Percentiles rank a stretch among this genome's conserved stretches.
These are phyloP conservation scores for Closterium sp. DNA, from an alignment of 139 green algal species.

Conservation along the genomic window DNA sequence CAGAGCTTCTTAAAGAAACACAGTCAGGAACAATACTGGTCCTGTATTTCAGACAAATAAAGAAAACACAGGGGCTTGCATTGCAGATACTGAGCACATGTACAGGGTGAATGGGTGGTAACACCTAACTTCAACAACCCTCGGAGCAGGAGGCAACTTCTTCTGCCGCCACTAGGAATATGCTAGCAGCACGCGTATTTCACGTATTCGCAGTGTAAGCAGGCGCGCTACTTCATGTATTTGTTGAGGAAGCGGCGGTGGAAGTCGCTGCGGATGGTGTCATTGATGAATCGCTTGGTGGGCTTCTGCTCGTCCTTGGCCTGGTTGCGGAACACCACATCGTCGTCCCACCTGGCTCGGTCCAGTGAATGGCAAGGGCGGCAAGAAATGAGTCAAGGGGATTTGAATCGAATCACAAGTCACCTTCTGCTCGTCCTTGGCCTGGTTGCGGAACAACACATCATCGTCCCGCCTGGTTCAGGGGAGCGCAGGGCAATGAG, in stretches of 20 bases:
- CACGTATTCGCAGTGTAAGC: too few species aligned
- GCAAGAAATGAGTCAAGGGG: constrained; percentile 8
- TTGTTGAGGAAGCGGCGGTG: constrained; percentile 88
- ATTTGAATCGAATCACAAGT: constrained; percentile 87
- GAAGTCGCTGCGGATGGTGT: constrained; percentile 97
- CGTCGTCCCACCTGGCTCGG: constrained; percentile 84
- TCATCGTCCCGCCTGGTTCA: constrained; percentile 90
- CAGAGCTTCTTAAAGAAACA: too few species aligned
- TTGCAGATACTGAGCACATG: background rate
- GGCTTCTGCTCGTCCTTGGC: constrained; percentile 83
- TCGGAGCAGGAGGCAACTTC: too few species aligned
- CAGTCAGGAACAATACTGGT: too few species aligned
- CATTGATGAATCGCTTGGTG: constrained; percentile 95
- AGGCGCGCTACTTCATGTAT: constrained; percentile 77
- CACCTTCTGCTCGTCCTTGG: constrained; percentile 85
- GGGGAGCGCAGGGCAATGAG: background rate
- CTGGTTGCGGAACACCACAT: constrained; percentile 97
- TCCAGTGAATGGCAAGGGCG: constrained; percentile 61
- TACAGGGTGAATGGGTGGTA: background rate
- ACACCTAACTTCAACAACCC: too few species aligned
- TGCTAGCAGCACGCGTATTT: too few species aligned
- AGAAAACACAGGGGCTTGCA: too few species aligned
- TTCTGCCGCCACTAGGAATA: too few species aligned
- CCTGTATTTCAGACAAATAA: too few species aligned
- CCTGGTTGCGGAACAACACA: constrained; percentile 94